Base-by-base conservation (phyloP, 768 basidiomycete genomes). In the Gloeophyllum trabeum region DNA sequence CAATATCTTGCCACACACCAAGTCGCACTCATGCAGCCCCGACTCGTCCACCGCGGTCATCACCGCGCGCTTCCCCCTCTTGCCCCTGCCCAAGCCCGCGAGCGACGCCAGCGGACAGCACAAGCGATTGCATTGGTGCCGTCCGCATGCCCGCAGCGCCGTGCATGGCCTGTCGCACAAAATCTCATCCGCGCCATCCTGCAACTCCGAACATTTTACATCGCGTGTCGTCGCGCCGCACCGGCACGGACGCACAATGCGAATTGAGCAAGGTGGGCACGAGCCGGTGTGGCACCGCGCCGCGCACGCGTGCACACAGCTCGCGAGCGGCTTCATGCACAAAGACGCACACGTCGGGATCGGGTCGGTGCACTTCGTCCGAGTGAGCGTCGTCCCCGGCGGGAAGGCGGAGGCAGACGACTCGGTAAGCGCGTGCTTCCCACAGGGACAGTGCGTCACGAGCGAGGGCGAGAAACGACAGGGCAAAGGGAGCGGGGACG, bases 41-140 rank as follows among this genome's bases (percentile, higher is more conserved):
- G 73, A 74, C 18, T 65, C 67, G 43, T 80, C 79, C 32, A 71
- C 66, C n/a, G 74, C 75, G 1, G 75, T 66, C 2, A 64, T 57
- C 2, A 53, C 42, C 2, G 61, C 65, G 1, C 73, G 78, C 65
- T 81, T 87, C 26, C 77, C 61, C n/a, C n/a, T n/a, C 51, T 79
- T 79, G 13, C 59, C 66, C 52, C 82, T 86, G 49, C 70, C 69
- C 37, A 66, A 57, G 18, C 59, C 53, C 10, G 71, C 67, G 4
- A 85, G 61, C 16, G 70, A 75, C 0, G 90, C 83, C 0, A 97
- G 71, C 0, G 96, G 93, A 52, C 96, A 99, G 56, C 96, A 98
- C 6, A 81, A 45, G 3, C 92, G 71, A 14, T 69, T 67, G 55
- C 96, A 98, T 47, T 83, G 79, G 53, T 99, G 96, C 18, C 79